phyloP scores from a whole-genome alignment of 1,284 basidiomycete species.

The Microstroma glucosiphilum region DNA sequence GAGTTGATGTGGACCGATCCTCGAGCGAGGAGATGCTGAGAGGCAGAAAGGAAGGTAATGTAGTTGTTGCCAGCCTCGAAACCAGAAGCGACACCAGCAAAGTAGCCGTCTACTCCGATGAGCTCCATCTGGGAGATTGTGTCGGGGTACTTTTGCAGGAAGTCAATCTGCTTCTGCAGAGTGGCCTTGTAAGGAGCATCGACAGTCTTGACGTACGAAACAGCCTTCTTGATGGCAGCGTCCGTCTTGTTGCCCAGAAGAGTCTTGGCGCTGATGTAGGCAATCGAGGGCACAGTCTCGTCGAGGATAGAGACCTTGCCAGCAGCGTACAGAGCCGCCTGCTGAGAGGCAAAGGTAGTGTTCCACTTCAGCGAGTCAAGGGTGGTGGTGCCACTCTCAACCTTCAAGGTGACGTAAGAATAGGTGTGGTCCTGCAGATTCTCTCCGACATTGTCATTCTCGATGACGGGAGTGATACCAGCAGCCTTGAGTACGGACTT shows the following conservation, averaged over 20 bases:
- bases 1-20: slow-evolving; percentile 57
- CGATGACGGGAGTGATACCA: slow-evolving; percentile 43
- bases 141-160: slow-evolving; percentile 29
- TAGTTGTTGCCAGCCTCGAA: slow-evolving; percentile 34
- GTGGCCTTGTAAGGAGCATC: slow-evolving; percentile 28
- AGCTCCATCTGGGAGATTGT: slow-evolving; percentile 42
- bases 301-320: slow-evolving; percentile 35
- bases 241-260: slow-evolving; percentile 30
- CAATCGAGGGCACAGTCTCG: slow-evolving; percentile 41
- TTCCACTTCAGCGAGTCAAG: slow-evolving; percentile 39
- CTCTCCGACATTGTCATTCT: slow-evolving; percentile 51
- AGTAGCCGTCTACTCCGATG: slow-evolving; percentile 43
- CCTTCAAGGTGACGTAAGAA: slow-evolving; percentile 37
- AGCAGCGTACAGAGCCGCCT: slow-evolving; percentile 27
- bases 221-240: slow-evolving; percentile 24
- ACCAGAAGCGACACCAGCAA: slow-evolving; percentile 29
- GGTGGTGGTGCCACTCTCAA: slow-evolving; percentile 30
- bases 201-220: slow-evolving; percentile 24
- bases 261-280: slow-evolving; percentile 37
- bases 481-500: slow-evolving; percentile 49
- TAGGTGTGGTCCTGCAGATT: slow-evolving; percentile 55
- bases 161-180: slow-evolving; percentile 40
- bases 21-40: slow-evolving; percentile 62
- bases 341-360: slow-evolving; percentile 31
- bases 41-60: slow-evolving; percentile 44